phyloP scores from a whole-genome alignment of 1,284 basidiomycete genomes.

The Ganoderma sinense region DNA sequence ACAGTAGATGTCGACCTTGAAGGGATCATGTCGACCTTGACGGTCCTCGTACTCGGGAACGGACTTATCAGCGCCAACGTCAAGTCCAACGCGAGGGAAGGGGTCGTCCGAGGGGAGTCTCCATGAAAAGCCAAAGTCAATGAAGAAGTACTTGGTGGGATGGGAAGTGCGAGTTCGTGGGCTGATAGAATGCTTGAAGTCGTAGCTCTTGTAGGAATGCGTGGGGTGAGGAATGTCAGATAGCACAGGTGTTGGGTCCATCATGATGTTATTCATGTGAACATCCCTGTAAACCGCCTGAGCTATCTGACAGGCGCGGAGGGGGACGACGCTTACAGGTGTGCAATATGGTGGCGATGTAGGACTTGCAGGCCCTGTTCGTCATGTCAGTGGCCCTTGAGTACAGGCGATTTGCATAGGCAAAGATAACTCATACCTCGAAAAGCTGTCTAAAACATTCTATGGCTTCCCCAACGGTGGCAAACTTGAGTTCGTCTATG shows the following conservation, averaged over 20 bases:
- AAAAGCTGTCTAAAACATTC: slow-evolving; percentile 39
- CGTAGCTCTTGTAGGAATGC: background rate
- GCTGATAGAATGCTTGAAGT: background rate
- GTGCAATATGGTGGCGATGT: background rate
- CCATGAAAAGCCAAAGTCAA: slow-evolving; percentile 46
- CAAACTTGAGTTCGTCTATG: slow-evolving; percentile 31
- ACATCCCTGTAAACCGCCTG: slow-evolving; percentile 43
- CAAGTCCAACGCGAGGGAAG: background rate
- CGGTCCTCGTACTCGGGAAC: background rate
- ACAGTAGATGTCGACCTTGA: slow-evolving; percentile 39
- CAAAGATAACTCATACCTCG: slow-evolving; percentile 30
- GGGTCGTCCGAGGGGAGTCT: slow-evolving; percentile 34
- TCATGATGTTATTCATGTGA: slow-evolving; percentile 43
- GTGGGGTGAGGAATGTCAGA: background rate
- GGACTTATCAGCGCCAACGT: background rate
- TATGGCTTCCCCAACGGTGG: slow-evolving; percentile 37
- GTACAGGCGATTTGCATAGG: background rate
- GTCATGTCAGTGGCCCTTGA: background rate
- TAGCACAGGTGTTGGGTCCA: background rate
- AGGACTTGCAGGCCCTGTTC: background rate
- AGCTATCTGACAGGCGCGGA: no score
- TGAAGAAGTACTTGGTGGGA: slow-evolving; percentile 41
- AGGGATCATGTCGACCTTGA: slow-evolving; percentile 29
- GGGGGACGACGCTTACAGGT: background rate
- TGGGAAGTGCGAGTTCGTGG: slow-evolving; percentile 34